A percentile compares a stretch with the other conserved stretches of the same genome.
phyloP scores from a whole-genome alignment of 805 yeast species.

The Pichia nakasei region DNA sequence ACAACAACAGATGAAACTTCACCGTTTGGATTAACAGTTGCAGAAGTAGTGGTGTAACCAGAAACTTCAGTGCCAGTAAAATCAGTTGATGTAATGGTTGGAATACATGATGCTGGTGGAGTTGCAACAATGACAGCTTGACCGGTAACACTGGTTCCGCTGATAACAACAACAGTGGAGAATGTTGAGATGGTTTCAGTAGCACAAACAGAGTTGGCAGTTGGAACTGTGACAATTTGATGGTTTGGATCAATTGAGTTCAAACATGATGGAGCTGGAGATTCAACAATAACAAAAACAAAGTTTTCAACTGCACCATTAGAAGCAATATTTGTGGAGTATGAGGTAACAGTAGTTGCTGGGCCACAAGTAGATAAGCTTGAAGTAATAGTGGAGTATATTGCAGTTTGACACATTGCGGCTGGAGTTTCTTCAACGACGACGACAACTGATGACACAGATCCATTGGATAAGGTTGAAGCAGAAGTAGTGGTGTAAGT shows the following conservation, averaged over 20 bases:
- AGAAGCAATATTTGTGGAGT: not conserved
- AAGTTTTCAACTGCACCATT: not conserved
- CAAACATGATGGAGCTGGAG: no score
- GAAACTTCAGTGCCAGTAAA: not conserved
- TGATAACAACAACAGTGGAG: not conserved
- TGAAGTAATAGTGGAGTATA: not conserved
- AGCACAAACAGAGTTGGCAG: not conserved
- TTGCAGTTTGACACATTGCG: not conserved
- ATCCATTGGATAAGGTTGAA: not conserved
- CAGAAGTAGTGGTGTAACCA: not conserved
- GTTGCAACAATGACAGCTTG: not conserved
- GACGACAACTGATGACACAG: not conserved
- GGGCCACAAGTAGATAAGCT: not conserved
- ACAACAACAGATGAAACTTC: not conserved
- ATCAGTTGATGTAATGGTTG: not conserved
- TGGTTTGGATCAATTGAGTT: no score
- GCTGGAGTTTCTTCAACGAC: slow-evolving; percentile 4
- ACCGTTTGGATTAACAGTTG: no score
- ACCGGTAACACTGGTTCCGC: not conserved
- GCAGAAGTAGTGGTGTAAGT: not conserved
- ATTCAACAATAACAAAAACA: no score
- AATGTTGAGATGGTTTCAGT: not conserved
- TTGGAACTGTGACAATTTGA: not conserved
- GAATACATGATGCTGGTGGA: not conserved
- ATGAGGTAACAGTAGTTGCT: not conserved